Evolutionary conservation across 768 basidiomycete genomes (phyloP).

Genomic region (Amanita inopinata): DNA sequence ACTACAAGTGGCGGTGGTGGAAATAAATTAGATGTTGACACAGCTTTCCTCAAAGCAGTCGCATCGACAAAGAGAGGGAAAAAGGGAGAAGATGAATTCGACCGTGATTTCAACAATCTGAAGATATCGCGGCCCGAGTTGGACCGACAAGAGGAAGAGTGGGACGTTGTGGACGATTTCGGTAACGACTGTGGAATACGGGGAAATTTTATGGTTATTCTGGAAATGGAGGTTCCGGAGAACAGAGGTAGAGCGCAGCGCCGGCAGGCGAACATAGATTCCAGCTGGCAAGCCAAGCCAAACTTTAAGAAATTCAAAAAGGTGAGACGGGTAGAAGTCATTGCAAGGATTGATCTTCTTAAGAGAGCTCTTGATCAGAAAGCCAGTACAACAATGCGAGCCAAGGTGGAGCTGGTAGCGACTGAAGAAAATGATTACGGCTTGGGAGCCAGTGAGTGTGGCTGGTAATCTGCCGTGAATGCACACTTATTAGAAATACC

Average conservation of each 20-base stretch:
- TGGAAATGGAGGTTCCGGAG: conserved; percentile 51
- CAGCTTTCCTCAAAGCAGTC: conserved; percentile 59
- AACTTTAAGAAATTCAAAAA: conserved; percentile 78
- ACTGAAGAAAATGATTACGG: conserved; percentile 46
- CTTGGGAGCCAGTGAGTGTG: conserved; percentile 36
- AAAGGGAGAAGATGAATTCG: conserved; percentile 58
- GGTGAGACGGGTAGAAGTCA: conserved; percentile 25
- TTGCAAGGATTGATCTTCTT: neutral
- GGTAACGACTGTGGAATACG: conserved; percentile 50
- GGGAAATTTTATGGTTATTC: conserved; percentile 75
- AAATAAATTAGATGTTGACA: conserved; percentile 54
- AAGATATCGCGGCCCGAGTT: conserved; percentile 60
- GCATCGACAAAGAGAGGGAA: conserved; percentile 65
- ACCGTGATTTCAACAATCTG: conserved; percentile 72
- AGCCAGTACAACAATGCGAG: conserved; percentile 16
- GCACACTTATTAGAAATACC: neutral
- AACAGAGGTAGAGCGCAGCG: conserved; percentile 16
- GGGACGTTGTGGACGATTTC: conserved; percentile 56
- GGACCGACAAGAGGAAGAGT: conserved; percentile 36
- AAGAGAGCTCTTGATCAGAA: conserved; percentile 17
- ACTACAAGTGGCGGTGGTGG: conserved; percentile 27
- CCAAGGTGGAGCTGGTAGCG: conserved; percentile 41
- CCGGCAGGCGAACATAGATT: conserved; percentile 15
- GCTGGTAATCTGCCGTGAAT: neutral
- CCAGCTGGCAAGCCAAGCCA: conserved; percentile 39